phyloP scores from a whole-genome alignment of 495 filamentous ascomycete genomes.

The Rhizodiscina lignyota region DNA sequence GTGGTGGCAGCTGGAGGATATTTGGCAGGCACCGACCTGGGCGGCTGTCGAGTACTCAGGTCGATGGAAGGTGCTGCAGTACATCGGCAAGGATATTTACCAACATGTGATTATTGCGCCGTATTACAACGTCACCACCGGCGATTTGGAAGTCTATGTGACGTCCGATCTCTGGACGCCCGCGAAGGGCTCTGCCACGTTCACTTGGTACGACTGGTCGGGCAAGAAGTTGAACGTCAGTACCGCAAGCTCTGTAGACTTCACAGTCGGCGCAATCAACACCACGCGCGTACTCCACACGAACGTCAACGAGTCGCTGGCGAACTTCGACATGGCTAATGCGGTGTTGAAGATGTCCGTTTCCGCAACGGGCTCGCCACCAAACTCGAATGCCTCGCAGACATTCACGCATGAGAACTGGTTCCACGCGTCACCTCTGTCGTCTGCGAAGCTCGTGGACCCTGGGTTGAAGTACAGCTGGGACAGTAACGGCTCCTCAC shows the following conservation, averaged over 20 bases:
- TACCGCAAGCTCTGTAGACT: conserved; percentile 3
- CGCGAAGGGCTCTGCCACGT: conserved; percentile 8
- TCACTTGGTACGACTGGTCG: conserved; percentile 18
- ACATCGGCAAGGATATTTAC: conserved; percentile 43
- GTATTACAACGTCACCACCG: conserved; percentile 39
- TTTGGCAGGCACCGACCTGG: conserved; percentile 56
- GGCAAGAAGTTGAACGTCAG: conserved; percentile 12
- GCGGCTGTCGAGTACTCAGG: conserved; percentile 47
- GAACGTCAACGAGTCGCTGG: conserved; percentile 20
- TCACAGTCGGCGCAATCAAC: conserved; percentile 44
- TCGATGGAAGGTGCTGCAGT: conserved; percentile 50
- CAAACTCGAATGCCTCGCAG: conserved; percentile 31
- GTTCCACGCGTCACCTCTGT: conserved; percentile 35
- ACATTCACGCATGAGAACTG: conserved; percentile 40
- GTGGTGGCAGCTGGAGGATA: conserved; percentile 58
- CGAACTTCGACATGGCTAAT: conserved; percentile 23
- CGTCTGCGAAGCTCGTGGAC: conserved; percentile 36
- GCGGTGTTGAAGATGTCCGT: conserved; percentile 40
- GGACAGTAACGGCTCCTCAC: conserved; percentile 21
- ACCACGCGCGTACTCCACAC: conserved; percentile 34
- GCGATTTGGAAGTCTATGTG: conserved; percentile 40
- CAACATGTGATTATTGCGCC: conserved; percentile 42
- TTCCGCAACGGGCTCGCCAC: conserved; percentile 32
- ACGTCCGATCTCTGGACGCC: conserved; percentile 36
- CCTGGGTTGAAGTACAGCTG: conserved; percentile 33